Evolutionary conservation across 2,329 filamentous ascomycete genomes (phyloP), one percentile per base, ranked within the genome.

Genomic region (Apiospora hydei): DNA sequence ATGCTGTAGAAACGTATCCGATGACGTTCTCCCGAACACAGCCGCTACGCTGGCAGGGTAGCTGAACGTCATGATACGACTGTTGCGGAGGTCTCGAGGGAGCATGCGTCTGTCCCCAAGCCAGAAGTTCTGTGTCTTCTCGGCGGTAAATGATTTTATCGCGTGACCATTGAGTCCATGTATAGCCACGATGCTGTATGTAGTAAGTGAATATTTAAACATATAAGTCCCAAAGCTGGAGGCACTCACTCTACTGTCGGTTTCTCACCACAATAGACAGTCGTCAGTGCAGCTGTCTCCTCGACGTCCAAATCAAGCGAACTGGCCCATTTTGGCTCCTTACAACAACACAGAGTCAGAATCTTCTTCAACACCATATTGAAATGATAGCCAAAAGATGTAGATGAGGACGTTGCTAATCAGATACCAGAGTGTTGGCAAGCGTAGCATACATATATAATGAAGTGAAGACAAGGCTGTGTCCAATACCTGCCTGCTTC

Each of bases 81-180:
- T 69, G 51, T 57, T 70, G 8, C 49, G n/a, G 18, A 74, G 61
- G 43, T 73, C 73, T 26, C 44, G 66, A 26, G 71, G 73, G 16
- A 74, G 67, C 73, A 74, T 74, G 8, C 73, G 61, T 7, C 43
- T 26, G 41, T 74, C 73, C 34, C 70, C 69, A 13, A 71, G 67
- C 73, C 71, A 74, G 38, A 71, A 71, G 18, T 30, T 44, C 21
- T 70, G 51, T 6, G 47, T 69, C 13, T 24, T 64, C 46, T 73
- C 57, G 5, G 57, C 41, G 24, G 72, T 72, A 24, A 72, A 73
- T 3, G 72, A 72, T 4, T 53, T 61, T 41, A 72, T 30, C 14
- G 72, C 67, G 51, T 73, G 57, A 14, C 72, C 72, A 47, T 73
- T 70, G 41, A 72, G 71, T 7, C 72, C 72, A 16, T 73, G 72